A percentile compares a stretch with the other conserved stretches of the same genome.
phyloP scores from a whole-genome alignment of 257 asterid species.

The Forsythia viridissima region DNA sequence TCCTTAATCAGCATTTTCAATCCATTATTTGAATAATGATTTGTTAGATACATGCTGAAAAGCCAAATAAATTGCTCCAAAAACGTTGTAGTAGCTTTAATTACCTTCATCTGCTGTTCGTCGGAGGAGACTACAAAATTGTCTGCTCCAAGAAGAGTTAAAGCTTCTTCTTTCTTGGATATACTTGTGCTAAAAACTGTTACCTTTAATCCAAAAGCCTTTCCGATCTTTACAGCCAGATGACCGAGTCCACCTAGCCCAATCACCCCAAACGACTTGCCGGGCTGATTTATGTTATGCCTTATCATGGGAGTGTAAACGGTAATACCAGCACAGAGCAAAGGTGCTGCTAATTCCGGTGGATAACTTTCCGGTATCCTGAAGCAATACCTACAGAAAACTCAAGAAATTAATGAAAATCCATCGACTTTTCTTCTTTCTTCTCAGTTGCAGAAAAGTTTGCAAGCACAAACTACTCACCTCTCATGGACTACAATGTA shows the following conservation, averaged over 20 bases:
- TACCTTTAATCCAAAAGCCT: slow-evolving; percentile 89
- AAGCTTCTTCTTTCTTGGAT: slow-evolving; percentile 76
- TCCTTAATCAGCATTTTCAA: background rate
- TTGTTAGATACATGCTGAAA: background rate
- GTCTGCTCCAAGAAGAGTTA: slow-evolving; percentile 79
- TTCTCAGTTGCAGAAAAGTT: background rate
- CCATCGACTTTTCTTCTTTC: background rate
- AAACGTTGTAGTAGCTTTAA: slow-evolving; percentile 18
- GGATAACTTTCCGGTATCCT: slow-evolving; percentile 75
- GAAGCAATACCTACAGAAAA: slow-evolving; percentile 65
- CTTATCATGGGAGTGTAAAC: slow-evolving; percentile 84
- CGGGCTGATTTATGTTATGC: slow-evolving; percentile 84
- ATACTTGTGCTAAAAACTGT: slow-evolving; percentile 87
- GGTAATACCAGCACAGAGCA: slow-evolving; percentile 94
- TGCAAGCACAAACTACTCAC: slow-evolving; percentile 32
- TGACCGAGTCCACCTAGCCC: slow-evolving; percentile 98
- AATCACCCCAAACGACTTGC: slow-evolving; percentile 85
- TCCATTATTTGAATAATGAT: background rate
- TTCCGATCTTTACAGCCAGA: slow-evolving; percentile 92
- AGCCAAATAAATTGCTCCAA: slow-evolving; percentile 4
- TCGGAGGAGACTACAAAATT: slow-evolving; percentile 75
- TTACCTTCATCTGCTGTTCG: slow-evolving; percentile 69
- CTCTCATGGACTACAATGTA: slow-evolving; percentile 73
- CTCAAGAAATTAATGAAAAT: background rate
- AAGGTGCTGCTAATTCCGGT: slow-evolving; percentile 75